Base-by-base conservation (phyloP, 257 asterid genomes). In the Sherardia arvensis region DNA sequence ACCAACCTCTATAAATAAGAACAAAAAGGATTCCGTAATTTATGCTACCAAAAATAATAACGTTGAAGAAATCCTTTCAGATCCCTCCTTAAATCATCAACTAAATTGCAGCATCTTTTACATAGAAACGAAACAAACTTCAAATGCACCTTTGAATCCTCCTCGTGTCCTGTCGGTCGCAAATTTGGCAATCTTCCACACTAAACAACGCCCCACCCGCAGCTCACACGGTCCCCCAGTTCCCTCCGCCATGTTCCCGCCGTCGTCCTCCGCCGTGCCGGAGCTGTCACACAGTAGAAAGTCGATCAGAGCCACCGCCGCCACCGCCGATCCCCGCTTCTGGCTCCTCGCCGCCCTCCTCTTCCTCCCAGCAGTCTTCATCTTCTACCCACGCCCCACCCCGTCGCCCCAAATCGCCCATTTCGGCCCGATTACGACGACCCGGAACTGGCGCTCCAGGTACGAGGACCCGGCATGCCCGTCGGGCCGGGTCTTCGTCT, bases 401-500 rank as follows among this genome's bases (percentile, higher is more conserved):
- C 84, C 49, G n/a, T 28, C 74, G 38, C 56, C n/a, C n/a, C n/a
- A 78, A 18, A 10, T 20, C 4, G 32, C 47, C 22, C 70, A 48
- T 71, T 54, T 30, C 72, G 29, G 1, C 43, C 53, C 54, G 25
- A 45, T 66, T 14, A 28, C 40, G 9, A 43, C 30, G 38, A 20
- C 17, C 5, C 23, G 15, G n/a, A 29, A 48, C 5, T 17, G 29
- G 23, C 40, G 25, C 14, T 26, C 65, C n/a, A 66, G n/a, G 33
- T 60, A 47, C 27, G 59, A 23, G 8, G 73, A 65, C 25, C 84
- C 77, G 26, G 87, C 80, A 10, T 92, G 99, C 62, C 85, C 79
- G 59, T 84, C 84, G 55, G 99, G 99, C 23, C 72, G 81, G 21
- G 83, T 92, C 22, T 92, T 66, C 76, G 88, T 84, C 22, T 92